These are phyloP conservation scores for Botrytis aclada DNA, from an alignment of 2,329 filamentous ascomycete species.

Conservation along the genomic window DNA sequence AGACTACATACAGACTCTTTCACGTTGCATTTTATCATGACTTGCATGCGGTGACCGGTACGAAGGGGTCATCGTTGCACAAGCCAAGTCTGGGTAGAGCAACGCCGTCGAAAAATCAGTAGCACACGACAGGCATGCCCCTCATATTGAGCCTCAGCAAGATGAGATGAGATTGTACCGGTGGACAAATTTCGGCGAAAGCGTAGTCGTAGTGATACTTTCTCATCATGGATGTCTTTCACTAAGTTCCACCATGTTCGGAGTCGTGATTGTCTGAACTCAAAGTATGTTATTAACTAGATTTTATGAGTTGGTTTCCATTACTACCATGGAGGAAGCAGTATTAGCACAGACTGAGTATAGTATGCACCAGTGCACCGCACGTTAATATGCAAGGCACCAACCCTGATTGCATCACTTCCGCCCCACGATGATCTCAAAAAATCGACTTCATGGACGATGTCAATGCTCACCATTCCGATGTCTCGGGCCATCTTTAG, in stretches of 20 bases:
- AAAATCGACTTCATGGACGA: neutral
- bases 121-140: neutral
- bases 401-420: neutral
- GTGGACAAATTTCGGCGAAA: neutral
- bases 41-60: neutral
- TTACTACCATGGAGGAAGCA: neutral
- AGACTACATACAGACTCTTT: neutral
- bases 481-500: neutral
- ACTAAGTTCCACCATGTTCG: neutral
- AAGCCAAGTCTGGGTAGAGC: neutral
- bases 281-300: neutral
- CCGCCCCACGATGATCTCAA: neutral
- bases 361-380: neutral
- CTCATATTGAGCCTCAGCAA: neutral
- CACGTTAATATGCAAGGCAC: conserved; percentile 1
- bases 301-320: neutral
- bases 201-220: neutral
- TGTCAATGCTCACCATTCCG: neutral
- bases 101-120: neutral
- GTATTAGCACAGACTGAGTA: neutral
- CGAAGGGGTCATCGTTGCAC: neutral
- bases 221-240: neutral
- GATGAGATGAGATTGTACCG: neutral
- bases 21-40: neutral
- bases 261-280: neutral